Percentiles rank a stretch among this genome's conserved stretches.
phyloP scores from a whole-genome alignment of 441 rosid genomes.

The Erodium moschatum region DNA sequence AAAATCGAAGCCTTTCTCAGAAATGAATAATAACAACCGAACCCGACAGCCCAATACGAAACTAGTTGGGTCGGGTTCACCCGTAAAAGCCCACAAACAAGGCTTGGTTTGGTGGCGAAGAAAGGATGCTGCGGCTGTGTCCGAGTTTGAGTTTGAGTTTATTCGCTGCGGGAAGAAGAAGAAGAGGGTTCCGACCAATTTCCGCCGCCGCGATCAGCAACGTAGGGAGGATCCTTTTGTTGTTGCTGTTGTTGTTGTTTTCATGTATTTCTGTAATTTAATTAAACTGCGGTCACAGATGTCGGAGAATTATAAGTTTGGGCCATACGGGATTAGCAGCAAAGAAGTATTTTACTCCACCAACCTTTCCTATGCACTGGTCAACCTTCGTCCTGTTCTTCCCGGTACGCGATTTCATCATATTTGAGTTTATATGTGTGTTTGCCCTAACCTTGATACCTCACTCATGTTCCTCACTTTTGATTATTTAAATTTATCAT shows the following conservation, averaged over 20 bases:
- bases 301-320: conserved; percentile 34
- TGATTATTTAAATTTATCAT: too few species aligned
- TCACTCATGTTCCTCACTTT: too few species aligned
- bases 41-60: background rate
- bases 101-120: too few species aligned
- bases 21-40: too few species aligned
- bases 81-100: background rate
- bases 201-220: background rate
- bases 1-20: too few species aligned
- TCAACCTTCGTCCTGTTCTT: conserved; percentile 58
- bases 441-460: too few species aligned
- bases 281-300: conserved; percentile 20
- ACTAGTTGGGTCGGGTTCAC: background rate
- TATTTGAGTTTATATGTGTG: too few species aligned
- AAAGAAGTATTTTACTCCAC: conserved; percentile 56
- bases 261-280: background rate
- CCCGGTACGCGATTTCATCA: conserved; percentile 31
- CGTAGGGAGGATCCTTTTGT: background rate
- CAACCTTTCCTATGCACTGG: conserved; percentile 49
- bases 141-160: background rate
- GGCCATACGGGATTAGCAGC: conserved; percentile 47
- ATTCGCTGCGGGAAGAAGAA: background rate
- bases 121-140: background rate
- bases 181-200: background rate
- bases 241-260: background rate